Evolutionary conservation across 1,284 basidiomycete species (phyloP), one percentile per base, ranked within the genome.

Genomic region (Sanguinoderma infundibulare): DNA sequence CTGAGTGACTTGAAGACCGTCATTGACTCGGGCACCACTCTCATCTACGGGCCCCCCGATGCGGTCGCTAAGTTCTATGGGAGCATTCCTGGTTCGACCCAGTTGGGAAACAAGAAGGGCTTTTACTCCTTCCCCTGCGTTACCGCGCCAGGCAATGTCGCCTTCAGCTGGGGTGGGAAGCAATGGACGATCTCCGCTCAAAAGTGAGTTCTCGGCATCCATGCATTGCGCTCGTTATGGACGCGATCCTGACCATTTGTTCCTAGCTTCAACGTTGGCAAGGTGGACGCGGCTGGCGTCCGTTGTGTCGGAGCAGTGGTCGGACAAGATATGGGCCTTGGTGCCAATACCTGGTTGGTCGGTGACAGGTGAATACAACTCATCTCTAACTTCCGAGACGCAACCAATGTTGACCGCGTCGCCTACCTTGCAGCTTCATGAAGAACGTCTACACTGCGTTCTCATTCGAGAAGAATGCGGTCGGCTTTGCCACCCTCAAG

Each of bases 21-120:
- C 58, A 75, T 82, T 59, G 81, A 83, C 66, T 78, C 78, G 5
- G 80, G 81, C 53, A n/a, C n/a, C n/a, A n/a, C n/a, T n/a, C n/a
- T n/a, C n/a, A n/a, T n/a, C n/a, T n/a, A n/a, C n/a, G n/a, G 83
- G 12, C 81, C 83, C 20, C 74, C 78, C 0, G 63, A 73, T 39
- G 74, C 73, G 12, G 79, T 85, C 9, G 72, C 71, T 42, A 62
- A 69, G 24, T 79, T 87, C 65, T 85, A 84, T 72, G 68, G 61
- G 17, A 53, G 68, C 5, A 73, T 88, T n/a, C n/a, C n/a, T 14
- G 44, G 44, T 3, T 5, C 44, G 44, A 5, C 20, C 3, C 5
- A 22, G 22, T 20, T n/a, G 12, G 44, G 20, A 5, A 17, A n/a
- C n/a, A n/a, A 6, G 17, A 22, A 22, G 12, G 17, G 71, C n/a